Evolutionary conservation across 768 basidiomycete genomes (phyloP).

Genomic region (Pisolithus albus): DNA sequence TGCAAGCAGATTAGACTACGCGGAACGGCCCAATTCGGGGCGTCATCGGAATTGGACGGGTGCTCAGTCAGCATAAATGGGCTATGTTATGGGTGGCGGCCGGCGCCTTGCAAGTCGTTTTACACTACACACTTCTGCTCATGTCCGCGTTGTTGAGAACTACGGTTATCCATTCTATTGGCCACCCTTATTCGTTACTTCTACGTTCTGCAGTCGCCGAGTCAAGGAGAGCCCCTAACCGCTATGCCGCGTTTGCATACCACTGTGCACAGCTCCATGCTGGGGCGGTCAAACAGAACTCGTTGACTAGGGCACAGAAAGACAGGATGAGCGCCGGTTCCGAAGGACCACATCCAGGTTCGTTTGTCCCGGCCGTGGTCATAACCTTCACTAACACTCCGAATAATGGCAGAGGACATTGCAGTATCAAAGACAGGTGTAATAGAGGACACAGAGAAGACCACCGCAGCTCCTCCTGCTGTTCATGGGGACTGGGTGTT

Average conservation of each 20-base stretch:
- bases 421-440: constrained; percentile 12
- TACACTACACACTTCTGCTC: neutral
- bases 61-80: constrained; percentile 14
- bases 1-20: neutral
- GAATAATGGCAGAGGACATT: constrained; percentile 20
- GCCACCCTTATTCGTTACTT: constrained; percentile 5
- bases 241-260: constrained; percentile 1
- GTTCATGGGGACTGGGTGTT: constrained; percentile 82
- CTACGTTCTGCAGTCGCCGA: constrained; percentile 9
- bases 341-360: constrained; percentile 33
- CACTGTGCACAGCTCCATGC: constrained; percentile 18
- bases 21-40: constrained; percentile 10
- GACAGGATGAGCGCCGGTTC: constrained; percentile 23
- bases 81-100: neutral
- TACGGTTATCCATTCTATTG: constrained; percentile 2
- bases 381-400: neutral
- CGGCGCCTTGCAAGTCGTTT: neutral
- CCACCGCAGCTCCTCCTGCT: constrained; percentile 49
- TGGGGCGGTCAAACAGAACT: constrained; percentile 14
- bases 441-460: constrained; percentile 30
- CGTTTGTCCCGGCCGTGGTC: neutral
- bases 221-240: constrained; percentile 3
- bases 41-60: constrained; percentile 21
- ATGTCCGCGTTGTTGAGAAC: constrained; percentile 5
- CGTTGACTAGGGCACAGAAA: constrained; percentile 17